phyloP scores from a whole-genome alignment of 768 basidiomycete genomes.

The Lyophyllum semitale region DNA sequence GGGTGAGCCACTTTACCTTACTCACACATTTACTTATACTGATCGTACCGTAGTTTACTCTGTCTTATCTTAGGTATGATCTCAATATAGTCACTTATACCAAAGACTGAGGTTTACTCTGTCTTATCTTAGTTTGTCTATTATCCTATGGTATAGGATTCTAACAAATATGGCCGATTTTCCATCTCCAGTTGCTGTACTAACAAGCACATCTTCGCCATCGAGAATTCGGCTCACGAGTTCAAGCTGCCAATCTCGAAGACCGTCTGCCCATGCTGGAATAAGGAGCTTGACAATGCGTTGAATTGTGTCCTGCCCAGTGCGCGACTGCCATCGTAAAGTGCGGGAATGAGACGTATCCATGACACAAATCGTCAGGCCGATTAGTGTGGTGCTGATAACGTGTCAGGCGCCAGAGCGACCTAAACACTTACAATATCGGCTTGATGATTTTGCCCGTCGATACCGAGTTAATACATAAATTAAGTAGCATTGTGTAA shows the following conservation, averaged over 20 bases:
- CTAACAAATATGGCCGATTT: constrained; percentile 16
- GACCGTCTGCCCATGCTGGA: constrained; percentile 15
- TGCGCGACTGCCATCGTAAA: constrained; percentile 11
- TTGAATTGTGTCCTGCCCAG: constrained; percentile 13
- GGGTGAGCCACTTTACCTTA: background rate
- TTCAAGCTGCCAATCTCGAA: constrained; percentile 12
- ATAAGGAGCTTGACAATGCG: constrained; percentile 15
- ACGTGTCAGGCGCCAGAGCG: no score
- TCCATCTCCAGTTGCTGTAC: constrained; percentile 10
- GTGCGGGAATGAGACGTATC: background rate
- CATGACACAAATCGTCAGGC: no score
- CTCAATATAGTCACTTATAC: background rate
- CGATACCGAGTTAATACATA: background rate
- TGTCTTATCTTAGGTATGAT: background rate
- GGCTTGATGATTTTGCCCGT: background rate
- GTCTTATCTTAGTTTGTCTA: background rate
- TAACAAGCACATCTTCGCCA: constrained; percentile 11
- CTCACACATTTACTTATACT: background rate
- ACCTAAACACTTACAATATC: background rate
- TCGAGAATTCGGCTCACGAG: constrained; percentile 15
- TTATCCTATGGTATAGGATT: background rate
- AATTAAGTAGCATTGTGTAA: no score
- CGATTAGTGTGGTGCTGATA: no score
- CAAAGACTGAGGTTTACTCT: background rate
- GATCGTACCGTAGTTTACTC: background rate